Conservation (phyloP, 345 rosid genomes). For the Bruguiera gymnorhiza region DNA sequence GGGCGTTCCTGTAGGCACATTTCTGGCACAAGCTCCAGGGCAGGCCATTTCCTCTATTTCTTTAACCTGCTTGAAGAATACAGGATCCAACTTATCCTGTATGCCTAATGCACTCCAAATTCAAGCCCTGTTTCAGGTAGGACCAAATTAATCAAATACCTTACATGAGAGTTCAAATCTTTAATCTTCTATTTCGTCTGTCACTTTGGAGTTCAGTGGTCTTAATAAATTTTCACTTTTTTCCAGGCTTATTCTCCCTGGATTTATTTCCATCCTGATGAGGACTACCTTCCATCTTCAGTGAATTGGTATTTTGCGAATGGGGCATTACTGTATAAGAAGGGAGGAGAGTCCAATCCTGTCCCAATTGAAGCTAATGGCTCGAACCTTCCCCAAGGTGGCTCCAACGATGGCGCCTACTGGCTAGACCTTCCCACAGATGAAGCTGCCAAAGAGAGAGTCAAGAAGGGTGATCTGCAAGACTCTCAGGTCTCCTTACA, state of each 20-base stretch:
- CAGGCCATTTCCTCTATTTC: conserved; percentile 13
- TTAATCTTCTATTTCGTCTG: too few relatives aligned
- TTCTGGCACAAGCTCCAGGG: conserved; percentile 33
- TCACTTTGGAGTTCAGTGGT: too few relatives aligned
- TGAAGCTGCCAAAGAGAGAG: conserved; percentile 41
- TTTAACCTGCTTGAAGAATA: conserved; percentile 62
- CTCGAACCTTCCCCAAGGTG: conserved; percentile 84
- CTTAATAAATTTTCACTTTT: too few relatives aligned
- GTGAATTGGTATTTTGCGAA: conserved; percentile 68
- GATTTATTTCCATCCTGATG: conserved; percentile 73
- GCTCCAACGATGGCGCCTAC: conserved; percentile 60
- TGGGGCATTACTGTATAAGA: conserved; percentile 67
- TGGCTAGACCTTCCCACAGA: conserved; percentile 79
- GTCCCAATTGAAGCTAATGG: conserved; percentile 46
- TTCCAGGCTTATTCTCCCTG: conserved; percentile 47
- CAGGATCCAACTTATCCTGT: conserved; percentile 30
- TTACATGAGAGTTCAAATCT: too few relatives aligned
- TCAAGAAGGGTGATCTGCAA: conserved; percentile 63
- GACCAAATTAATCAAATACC: too few relatives aligned
- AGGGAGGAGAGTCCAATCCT: conserved; percentile 65
- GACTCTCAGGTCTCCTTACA: conserved; percentile 55
- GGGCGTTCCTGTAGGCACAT: conserved; percentile 65
- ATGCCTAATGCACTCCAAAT: conserved; percentile 66
- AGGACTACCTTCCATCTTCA: conserved; percentile 66
- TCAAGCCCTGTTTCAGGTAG: conserved; percentile 31